Evolutionary conservation across 2,329 filamentous ascomycete genomes (phyloP).

Genomic region (Elsinoe batatas): DNA sequence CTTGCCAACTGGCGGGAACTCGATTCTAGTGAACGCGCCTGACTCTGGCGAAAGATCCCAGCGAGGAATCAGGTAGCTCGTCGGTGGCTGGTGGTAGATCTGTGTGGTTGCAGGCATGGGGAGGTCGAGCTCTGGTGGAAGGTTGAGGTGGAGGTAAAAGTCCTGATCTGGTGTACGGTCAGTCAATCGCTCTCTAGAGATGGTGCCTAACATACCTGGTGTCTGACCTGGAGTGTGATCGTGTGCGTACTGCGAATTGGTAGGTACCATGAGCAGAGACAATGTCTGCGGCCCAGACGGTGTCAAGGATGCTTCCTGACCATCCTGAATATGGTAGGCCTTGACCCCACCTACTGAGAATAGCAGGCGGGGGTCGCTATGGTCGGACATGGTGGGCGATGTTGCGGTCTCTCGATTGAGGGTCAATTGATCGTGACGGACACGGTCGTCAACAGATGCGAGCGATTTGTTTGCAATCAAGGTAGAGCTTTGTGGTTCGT

Average conservation of each 20-base stretch:
- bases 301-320: slow-evolving; percentile 72
- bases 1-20: slow-evolving; percentile 68
- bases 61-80: slow-evolving; percentile 85
- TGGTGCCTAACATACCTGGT: background rate
- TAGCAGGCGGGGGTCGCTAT: slow-evolving; percentile 47
- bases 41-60: slow-evolving; percentile 86
- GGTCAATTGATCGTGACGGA: background rate
- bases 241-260: slow-evolving; percentile 59
- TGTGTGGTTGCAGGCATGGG: slow-evolving; percentile 91
- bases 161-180: slow-evolving; percentile 59
- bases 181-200: background rate
- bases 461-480: no score
- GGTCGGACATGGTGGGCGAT: slow-evolving; percentile 33
- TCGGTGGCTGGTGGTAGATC: slow-evolving; percentile 90
- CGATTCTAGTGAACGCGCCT: slow-evolving; percentile 84
- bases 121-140: slow-evolving; percentile 88
- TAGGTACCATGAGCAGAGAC: slow-evolving; percentile 91
- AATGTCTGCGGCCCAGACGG: slow-evolving; percentile 81
- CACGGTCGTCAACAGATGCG: background rate
- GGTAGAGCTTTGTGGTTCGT: background rate
- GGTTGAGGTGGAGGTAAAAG: slow-evolving; percentile 92
- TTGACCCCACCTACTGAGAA: slow-evolving; percentile 68
- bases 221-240: slow-evolving; percentile 43
- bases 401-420: background rate
- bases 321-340: slow-evolving; percentile 84